These are phyloP conservation scores for Byssothecium circinans DNA, from an alignment of 2,329 filamentous ascomycete species.

Conservation along the genomic window DNA sequence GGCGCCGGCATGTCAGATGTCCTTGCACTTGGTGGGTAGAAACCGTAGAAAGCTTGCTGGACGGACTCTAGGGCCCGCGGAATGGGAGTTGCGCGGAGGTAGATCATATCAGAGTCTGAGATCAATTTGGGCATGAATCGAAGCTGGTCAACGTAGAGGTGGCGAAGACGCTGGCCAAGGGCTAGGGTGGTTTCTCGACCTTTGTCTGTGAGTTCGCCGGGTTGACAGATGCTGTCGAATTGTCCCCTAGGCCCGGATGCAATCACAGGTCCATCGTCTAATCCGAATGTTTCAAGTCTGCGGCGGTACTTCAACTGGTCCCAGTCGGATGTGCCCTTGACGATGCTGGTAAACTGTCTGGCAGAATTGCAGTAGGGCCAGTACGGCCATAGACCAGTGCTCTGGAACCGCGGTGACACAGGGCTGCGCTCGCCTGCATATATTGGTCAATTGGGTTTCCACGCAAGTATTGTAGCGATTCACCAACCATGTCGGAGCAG, in stretches of 20 bases:
- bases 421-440: conserved; percentile 75
- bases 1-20: conserved; percentile 48
- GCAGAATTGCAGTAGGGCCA: conserved; percentile 92
- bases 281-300: conserved; percentile 79
- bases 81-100: conserved; percentile 53
- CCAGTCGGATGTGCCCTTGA: conserved; percentile 59
- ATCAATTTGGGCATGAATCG: conserved; percentile 52
- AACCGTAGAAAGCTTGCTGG: conserved; percentile 53
- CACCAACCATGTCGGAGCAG: conserved; percentile 45
- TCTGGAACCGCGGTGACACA: conserved; percentile 84
- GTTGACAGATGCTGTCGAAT: conserved; percentile 71
- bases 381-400: conserved; percentile 52
- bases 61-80: conserved; percentile 54
- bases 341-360: conserved; percentile 66
- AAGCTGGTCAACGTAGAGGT: conserved; percentile 55
- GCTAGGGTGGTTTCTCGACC: conserved; percentile 54
- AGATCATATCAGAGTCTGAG: conserved; percentile 47
- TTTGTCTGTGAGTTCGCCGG: conserved; percentile 54
- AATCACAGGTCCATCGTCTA: conserved; percentile 64
- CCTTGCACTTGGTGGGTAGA: conserved; percentile 50
- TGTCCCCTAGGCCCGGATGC: conserved; percentile 69
- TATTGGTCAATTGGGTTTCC: conserved; percentile 3
- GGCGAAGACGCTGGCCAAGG: conserved; percentile 51
- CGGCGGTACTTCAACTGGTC: conserved; percentile 65
- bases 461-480: background rate